Base-by-base conservation (phyloP, 1,139 yeast genomes). In the Suhomyces bribrorum region DNA sequence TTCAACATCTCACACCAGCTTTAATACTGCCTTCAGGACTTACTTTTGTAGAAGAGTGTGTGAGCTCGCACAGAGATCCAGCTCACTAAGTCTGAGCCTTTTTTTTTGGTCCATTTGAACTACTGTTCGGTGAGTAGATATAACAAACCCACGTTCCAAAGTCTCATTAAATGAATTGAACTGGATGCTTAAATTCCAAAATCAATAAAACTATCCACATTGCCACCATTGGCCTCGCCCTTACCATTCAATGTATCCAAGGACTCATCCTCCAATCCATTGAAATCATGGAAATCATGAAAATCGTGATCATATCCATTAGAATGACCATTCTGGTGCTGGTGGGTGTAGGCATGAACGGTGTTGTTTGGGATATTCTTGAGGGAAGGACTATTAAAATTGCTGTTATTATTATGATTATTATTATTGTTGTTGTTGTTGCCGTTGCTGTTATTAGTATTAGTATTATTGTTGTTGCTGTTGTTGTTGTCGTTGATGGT, bases 161-260 rank as follows among this genome's bases (percentile, higher is more conserved):
- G n/a, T n/a, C n/a, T n/a, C n/a, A n/a, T n/a, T n/a, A n/a, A n/a
- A n/a, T 7, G 7, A 24, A 8, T 20, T 15, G 24, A n/a, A 14
- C 14, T 18, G 20, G 22, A n/a, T n/a, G n/a, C n/a, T 18, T 24
- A 40, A 28, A 40, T 34, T 22, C 48, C 51, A 38, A 46, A 49
- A 29, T 49, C 52, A 22, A 49, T 48, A 35, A 48, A 48, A 27
- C 46, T 44, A 31, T 49, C 52, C 12, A 47, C 46, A 25, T 47
- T 47, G 24, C 44, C 42, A 26, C 38, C 29, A 17, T 44, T 37
- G 14, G 34, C 12, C 7, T 16, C 22, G 5, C 31, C 23, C 25
- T 29, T 23, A 26, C 15, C 14, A 13, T 17, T 14, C n/a, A 25
- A 12, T 8, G 14, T 24, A 31, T 16, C 7, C 26, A 14, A 28